Percentiles rank a stretch among this genome's conserved stretches.
Conservation (phyloP, 352 stramenopile species). For the Pythium aquatile region DNA sequence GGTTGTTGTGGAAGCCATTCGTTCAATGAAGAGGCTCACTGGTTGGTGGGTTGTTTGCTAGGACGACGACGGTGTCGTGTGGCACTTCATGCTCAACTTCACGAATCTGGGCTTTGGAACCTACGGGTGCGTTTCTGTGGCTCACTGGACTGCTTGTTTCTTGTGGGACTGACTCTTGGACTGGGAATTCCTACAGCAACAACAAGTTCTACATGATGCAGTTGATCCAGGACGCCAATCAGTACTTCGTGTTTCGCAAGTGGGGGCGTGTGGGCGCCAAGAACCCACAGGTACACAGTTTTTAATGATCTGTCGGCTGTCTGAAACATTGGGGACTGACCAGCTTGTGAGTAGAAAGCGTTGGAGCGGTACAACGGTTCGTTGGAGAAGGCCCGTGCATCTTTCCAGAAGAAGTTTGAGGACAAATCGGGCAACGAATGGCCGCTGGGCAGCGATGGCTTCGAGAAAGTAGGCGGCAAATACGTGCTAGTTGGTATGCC, state of each 20-base stretch:
- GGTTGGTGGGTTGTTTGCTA: constrained; percentile 8
- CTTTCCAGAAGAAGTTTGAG: constrained; percentile 62
- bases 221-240: constrained; percentile 45
- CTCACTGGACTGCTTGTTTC: background rate
- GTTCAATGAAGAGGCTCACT: background rate
- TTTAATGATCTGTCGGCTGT: too few species aligned
- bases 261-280: constrained; percentile 69
- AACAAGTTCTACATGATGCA: constrained; percentile 83
- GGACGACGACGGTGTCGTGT: constrained; percentile 50
- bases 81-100: constrained; percentile 71
- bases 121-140: constrained; percentile 34
- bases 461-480: constrained; percentile 49
- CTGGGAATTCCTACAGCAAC: constrained; percentile 37
- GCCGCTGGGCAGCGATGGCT: constrained; percentile 37
- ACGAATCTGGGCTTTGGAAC: constrained; percentile 57
- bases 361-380: constrained; percentile 32
- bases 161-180: constrained; percentile 4
- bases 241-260: constrained; percentile 60
- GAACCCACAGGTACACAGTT: constrained; percentile 44
- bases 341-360: constrained; percentile 9
- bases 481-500: constrained; percentile 64
- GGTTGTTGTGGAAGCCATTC: background rate
- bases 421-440: constrained; percentile 69
- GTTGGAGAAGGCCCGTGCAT: constrained; percentile 48
- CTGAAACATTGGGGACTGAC: background rate